Conservation (phyloP, 768 basidiomycete species). For the Boletus insuetus region DNA sequence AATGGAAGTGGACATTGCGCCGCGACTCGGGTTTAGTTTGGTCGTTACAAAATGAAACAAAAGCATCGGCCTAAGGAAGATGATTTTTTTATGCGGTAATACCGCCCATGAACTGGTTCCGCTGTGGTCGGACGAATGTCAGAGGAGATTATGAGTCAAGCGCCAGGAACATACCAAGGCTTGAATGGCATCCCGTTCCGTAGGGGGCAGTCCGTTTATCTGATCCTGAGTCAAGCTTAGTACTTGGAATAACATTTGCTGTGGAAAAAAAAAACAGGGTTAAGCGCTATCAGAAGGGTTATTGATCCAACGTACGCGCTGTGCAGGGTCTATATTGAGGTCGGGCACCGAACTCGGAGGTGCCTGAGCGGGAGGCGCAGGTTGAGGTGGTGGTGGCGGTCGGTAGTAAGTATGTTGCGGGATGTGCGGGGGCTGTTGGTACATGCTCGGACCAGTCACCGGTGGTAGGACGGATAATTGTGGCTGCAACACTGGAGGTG, state of each 20-base stretch:
- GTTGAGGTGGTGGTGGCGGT: conserved; percentile 30
- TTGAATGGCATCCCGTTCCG: conserved; percentile 76
- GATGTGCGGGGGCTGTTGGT: conserved; percentile 33
- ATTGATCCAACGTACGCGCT: conserved; percentile 39
- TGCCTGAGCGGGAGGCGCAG: conserved; percentile 29
- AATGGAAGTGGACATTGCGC: neutral
- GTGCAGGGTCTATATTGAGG: conserved; percentile 44
- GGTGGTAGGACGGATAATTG: conserved; percentile 32
- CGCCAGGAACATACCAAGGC: conserved; percentile 55
- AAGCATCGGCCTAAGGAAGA: neutral
- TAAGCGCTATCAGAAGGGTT: conserved; percentile 1
- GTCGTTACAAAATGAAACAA: neutral
- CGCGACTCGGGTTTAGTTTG: neutral
- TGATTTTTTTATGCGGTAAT: conserved; percentile 21
- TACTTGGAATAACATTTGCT: conserved; percentile 88
- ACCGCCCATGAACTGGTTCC: conserved; percentile 36
- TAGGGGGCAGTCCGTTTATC: conserved; percentile 75
- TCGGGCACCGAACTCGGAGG: conserved; percentile 36
- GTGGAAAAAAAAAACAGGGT: neutral
- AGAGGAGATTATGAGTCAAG: neutral
- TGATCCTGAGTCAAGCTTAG: conserved; percentile 78
- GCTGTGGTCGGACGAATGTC: conserved; percentile 16
- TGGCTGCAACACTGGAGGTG: conserved; percentile 34
- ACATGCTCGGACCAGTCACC: conserved; percentile 25
- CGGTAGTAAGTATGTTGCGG: conserved; percentile 33